Base-by-base conservation (phyloP, 2,329 filamentous ascomycete genomes). In the Plenodomus lindquistii region DNA sequence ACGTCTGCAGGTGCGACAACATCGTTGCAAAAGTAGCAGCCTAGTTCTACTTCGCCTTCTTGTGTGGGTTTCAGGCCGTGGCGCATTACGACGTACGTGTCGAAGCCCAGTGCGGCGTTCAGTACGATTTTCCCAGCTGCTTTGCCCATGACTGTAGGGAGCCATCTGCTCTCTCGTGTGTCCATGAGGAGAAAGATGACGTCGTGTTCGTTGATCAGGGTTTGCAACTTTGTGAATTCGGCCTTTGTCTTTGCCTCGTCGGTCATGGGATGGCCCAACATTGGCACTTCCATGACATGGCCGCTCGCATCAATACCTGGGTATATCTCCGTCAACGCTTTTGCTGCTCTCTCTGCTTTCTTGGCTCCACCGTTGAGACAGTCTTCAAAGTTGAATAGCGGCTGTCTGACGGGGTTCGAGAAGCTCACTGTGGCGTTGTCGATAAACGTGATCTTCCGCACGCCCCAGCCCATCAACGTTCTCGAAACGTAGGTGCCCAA, bases 1-100 rank as follows among this genome's bases (percentile, higher is more conserved):
- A 96, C 92, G 76, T 97, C 91, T 54, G 87, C 87, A 18, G 94
- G 94, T 6, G 93, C 90, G 41, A 97, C 93, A 20, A 99, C 93
- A 70, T 99, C 94, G 65, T 96, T 97, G 75, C 94, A 99, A 73
- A 97, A 99, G 71, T 99, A 99, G 74, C 94, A 99, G 9, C 94
- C 94, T 20, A 97, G 79, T 20, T 89, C 85, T 42, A 84, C 77
- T 44, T 84, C 78, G n/a, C 55, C 79, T 10, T 82, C 56, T n/a
- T 57, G 52, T 0, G 60, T 62, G 5, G 63, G 41, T 59, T 84
- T 82, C 5, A 90, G 79, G 1, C 94, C 94, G 71, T 99, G 94
- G 47, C 94, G 85, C 94, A 99, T 97, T 29, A 96, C 91, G 2
- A 99, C 91, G 63, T 90, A 99, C 0, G 91, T 94, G 73, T 99